phyloP scores from a whole-genome alignment of 129 eudicot species.

The Heracleum sosnowskyi region DNA sequence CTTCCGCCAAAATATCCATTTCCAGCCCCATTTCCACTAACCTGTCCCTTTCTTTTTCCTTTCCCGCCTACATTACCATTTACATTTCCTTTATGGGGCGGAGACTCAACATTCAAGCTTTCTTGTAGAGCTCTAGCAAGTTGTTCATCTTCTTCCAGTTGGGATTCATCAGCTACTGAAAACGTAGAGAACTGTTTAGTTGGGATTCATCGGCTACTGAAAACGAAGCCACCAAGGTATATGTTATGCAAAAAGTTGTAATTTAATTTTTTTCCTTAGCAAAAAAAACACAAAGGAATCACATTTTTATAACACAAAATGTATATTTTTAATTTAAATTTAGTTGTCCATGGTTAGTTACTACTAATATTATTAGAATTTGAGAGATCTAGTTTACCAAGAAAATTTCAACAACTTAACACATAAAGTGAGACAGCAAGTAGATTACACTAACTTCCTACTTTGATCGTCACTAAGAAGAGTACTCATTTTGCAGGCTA shows the following conservation, averaged over 20 bases:
- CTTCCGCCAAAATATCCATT: conserved; percentile 6
- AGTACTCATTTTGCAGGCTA: conserved; percentile 6
- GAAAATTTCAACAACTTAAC: neutral
- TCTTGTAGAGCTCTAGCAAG: conserved; percentile 79
- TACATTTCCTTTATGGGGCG: conserved; percentile 30
- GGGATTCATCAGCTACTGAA: conserved; percentile 42
- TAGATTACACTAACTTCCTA: neutral
- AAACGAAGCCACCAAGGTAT: neutral
- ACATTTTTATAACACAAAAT: neutral
- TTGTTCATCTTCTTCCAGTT: conserved; percentile 72
- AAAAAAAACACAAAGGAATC: neutral
- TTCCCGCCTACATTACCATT: conserved; percentile 20
- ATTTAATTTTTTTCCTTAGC: neutral
- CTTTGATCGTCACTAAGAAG: neutral
- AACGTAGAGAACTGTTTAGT: neutral
- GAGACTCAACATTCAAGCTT: conserved; percentile 54
- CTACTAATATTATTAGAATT: neutral
- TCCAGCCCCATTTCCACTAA: conserved; percentile 13
- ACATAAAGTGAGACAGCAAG: neutral
- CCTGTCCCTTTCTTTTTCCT: conserved; percentile 12
- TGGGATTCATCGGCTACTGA: conserved; percentile 20
- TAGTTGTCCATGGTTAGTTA: neutral
- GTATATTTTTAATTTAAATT: neutral
- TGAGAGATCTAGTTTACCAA: neutral
- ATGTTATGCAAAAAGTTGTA: neutral